phyloP scores from a whole-genome alignment of 768 basidiomycete species.

The Baorangia bicolor region DNA sequence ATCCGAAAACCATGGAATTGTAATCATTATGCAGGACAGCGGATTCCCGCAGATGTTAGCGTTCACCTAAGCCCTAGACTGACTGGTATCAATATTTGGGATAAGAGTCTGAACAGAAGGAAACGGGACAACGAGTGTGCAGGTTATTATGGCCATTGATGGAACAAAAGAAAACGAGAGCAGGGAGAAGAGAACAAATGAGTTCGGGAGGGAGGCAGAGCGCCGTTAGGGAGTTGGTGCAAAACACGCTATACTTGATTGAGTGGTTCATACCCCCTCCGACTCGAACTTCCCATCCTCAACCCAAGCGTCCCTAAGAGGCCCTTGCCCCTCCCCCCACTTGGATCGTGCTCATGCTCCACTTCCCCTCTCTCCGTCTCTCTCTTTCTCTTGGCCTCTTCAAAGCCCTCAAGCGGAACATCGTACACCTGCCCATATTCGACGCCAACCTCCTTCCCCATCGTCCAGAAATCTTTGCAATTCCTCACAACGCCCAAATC shows the following conservation, averaged over 20 bases:
- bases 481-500: conserved; percentile 77
- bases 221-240: too few relatives aligned
- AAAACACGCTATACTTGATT: conserved; percentile 23
- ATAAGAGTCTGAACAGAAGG: background rate
- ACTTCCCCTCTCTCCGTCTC: conserved; percentile 45
- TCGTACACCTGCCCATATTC: conserved; percentile 90
- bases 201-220: background rate
- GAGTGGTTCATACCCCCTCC: conserved; percentile 37
- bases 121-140: background rate
- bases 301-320: conserved; percentile 35
- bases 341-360: conserved; percentile 48
- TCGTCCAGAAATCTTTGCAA: conserved; percentile 94
- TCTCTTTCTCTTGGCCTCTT: conserved; percentile 63
- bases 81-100: background rate
- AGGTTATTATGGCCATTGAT: background rate
- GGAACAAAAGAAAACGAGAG: background rate
- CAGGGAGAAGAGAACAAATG: background rate
- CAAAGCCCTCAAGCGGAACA: conserved; percentile 83
- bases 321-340: conserved; percentile 39
- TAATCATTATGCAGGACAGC: background rate
- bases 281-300: conserved; percentile 36
- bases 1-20: background rate
- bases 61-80: background rate
- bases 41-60: background rate
- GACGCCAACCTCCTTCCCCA: conserved; percentile 80